phyloP scores from a whole-genome alignment of 768 basidiomycete genomes.

The Amanita pseudoporphyria region DNA sequence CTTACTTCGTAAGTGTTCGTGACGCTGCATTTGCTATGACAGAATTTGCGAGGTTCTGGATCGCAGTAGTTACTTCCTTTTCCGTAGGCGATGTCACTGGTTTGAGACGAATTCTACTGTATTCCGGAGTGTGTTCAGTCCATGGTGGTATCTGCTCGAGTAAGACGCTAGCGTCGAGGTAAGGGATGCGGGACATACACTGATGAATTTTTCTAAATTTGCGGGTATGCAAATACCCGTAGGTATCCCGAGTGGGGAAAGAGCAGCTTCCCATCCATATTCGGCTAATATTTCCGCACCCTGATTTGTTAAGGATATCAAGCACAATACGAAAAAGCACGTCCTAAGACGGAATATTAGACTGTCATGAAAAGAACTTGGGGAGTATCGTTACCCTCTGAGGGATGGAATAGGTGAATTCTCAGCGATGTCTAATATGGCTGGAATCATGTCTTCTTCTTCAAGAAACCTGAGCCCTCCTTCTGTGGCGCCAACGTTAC shows the following conservation, averaged over 20 bases:
- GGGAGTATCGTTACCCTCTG: conserved; percentile 61
- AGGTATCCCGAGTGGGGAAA: conserved; percentile 75
- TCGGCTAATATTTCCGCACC: conserved; percentile 93
- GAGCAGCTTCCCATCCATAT: conserved; percentile 86
- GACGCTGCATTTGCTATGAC: conserved; percentile 95
- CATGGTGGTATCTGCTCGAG: conserved; percentile 61
- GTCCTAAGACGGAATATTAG: conserved; percentile 43
- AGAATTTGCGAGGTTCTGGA: conserved; percentile 91
- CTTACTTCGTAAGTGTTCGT: conserved; percentile 74
- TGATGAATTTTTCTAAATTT: conserved; percentile 73
- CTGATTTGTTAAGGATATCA: conserved; percentile 85
- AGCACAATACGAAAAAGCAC: conserved; percentile 90
- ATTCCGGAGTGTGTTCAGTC: conserved; percentile 31
- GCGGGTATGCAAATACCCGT: conserved; percentile 88
- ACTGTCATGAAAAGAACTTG: neutral
- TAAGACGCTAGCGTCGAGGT: neutral
- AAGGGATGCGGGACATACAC: conserved; percentile 35
- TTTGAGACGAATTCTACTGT: conserved; percentile 39
- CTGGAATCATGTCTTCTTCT: conserved; percentile 89
- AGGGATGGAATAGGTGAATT: conserved; percentile 85
- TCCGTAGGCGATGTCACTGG: conserved; percentile 64
- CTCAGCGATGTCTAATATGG: conserved; percentile 85
- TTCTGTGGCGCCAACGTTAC: conserved; percentile 85
- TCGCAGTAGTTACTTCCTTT: conserved; percentile 76
- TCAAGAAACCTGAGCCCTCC: conserved; percentile 93